Base-by-base conservation (phyloP, 441 rosid species). In the Populus hybrid region DNA sequence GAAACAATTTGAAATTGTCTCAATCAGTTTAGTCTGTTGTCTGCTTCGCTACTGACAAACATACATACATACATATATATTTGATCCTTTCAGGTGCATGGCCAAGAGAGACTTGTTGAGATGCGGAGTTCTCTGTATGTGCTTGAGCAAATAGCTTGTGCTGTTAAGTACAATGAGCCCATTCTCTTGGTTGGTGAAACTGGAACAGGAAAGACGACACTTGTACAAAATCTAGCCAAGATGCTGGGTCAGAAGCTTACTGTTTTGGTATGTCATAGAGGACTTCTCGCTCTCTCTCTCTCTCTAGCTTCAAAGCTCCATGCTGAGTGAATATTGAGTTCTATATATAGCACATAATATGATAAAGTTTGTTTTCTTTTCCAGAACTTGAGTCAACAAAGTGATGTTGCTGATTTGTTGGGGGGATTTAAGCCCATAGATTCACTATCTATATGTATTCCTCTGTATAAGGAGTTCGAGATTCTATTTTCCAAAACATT, bases 161-260 rank as follows among this genome's bases (percentile, higher is more conserved):
- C 93, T 81, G 93, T 93, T 18, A 91, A 90, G 89, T 81, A 85
- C 88, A 92, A 90, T 36, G 99, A 97, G 86, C 91, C 99, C 83
- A 95, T 97, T 86, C 97, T 97, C 77, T 87, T 97, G 86, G 98
- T 97, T 83, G 99, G 99, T 79, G 99, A 97, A 91, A 97, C 99
- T 80, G 99, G 99, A 83, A 95, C 98, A 2, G 99, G 99, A 81
- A 97, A 97, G 91, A 95, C 99, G 69, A 97, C 99, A 36, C 92
- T 97, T 76, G 98, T 97, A 73, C 99, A 97, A 86, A 90, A 90
- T 85, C 84, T 97, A 80, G 98, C 99, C 40, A 76, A 59, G 67
- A 90, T 90, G 93, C 88, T 92, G 57, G 95, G 99, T 72, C 97
- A 93, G 90, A 93, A 82, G 79, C 95, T 95, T 77, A 93, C 93